These are phyloP conservation scores for Ophiostoma montium DNA, from an alignment of 2,329 filamentous ascomycete genomes.

Conservation along the genomic window DNA sequence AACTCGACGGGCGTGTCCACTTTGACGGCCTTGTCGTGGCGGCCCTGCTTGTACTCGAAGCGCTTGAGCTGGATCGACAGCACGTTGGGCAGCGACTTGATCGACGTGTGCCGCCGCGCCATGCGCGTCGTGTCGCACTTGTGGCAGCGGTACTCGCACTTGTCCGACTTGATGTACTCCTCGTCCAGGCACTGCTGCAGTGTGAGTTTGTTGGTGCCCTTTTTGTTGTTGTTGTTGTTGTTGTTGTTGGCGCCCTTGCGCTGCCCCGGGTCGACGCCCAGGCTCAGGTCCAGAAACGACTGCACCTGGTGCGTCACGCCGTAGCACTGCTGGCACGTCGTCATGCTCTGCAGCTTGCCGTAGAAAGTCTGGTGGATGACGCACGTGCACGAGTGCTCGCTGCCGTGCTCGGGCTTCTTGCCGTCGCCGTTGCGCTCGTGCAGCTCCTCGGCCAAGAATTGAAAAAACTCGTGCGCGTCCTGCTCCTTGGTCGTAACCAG, in stretches of 20 bases:
- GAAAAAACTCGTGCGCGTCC: constrained; percentile 94
- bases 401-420: constrained; percentile 44
- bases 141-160: constrained; percentile 77
- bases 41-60: constrained; percentile 60
- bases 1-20: constrained; percentile 80
- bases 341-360: constrained; percentile 78
- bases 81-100: constrained; percentile 76
- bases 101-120: constrained; percentile 69
- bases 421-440: constrained; percentile 68
- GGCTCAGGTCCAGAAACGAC: constrained; percentile 78
- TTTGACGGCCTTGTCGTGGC: constrained; percentile 63
- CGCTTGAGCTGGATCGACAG: constrained; percentile 83
- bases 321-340: constrained; percentile 78
- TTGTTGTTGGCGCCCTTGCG: constrained; percentile 25
- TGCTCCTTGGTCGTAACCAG: constrained; percentile 88
- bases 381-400: constrained; percentile 61
- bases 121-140: constrained; percentile 65
- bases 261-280: constrained; percentile 67
- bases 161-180: constrained; percentile 76
- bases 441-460: constrained; percentile 84
- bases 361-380: constrained; percentile 92
- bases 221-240: constrained; percentile 37
- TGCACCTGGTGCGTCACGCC: constrained; percentile 73
- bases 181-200: constrained; percentile 66
- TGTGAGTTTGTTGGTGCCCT: constrained; percentile 31